Evolutionary conservation across 2,329 filamentous ascomycete genomes (phyloP).

Genomic region (Acephala macrosclerotiorum): DNA sequence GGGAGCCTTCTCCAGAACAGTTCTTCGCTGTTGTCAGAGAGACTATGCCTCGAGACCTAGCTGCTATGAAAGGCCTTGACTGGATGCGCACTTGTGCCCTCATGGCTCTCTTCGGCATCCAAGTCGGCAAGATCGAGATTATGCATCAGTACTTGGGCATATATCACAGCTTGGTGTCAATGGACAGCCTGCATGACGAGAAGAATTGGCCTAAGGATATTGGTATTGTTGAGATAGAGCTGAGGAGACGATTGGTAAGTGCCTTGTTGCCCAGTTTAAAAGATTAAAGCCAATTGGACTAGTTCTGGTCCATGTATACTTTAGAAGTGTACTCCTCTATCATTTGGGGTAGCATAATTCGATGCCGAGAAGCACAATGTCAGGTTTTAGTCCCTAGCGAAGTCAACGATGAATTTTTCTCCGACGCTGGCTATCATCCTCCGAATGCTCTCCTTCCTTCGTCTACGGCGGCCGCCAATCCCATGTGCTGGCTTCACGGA

Average conservation of each 20-base stretch:
- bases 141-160: slow-evolving; percentile 59
- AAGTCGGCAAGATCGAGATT: slow-evolving; percentile 55
- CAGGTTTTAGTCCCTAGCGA: slow-evolving; percentile 57
- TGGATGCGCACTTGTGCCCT: slow-evolving; percentile 55
- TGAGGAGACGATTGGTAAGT: slow-evolving; percentile 54
- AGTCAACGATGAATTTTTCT: slow-evolving; percentile 54
- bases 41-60: slow-evolving; percentile 48
- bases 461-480: slow-evolving; percentile 17
- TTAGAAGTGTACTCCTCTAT: slow-evolving; percentile 61
- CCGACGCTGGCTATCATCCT: slow-evolving; percentile 36
- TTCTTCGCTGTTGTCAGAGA: slow-evolving; percentile 54
- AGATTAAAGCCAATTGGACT: neutral
- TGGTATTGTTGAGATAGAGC: slow-evolving; percentile 54
- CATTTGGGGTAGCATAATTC: slow-evolving; percentile 57
- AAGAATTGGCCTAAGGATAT: slow-evolving; percentile 57
- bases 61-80: slow-evolving; percentile 45
- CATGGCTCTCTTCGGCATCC: slow-evolving; percentile 57
- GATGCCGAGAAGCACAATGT: slow-evolving; percentile 53
- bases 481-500: slow-evolving; percentile 57
- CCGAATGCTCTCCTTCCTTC: neutral
- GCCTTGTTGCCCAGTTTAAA: neutral
- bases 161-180: slow-evolving; percentile 56
- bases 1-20: slow-evolving; percentile 48
- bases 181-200: slow-evolving; percentile 61
- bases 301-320: slow-evolving; percentile 65